Percentiles rank a stretch among this genome's conserved stretches.
Conservation (phyloP, 2,329 filamentous ascomycete genomes). For the Aciculosporium take region DNA sequence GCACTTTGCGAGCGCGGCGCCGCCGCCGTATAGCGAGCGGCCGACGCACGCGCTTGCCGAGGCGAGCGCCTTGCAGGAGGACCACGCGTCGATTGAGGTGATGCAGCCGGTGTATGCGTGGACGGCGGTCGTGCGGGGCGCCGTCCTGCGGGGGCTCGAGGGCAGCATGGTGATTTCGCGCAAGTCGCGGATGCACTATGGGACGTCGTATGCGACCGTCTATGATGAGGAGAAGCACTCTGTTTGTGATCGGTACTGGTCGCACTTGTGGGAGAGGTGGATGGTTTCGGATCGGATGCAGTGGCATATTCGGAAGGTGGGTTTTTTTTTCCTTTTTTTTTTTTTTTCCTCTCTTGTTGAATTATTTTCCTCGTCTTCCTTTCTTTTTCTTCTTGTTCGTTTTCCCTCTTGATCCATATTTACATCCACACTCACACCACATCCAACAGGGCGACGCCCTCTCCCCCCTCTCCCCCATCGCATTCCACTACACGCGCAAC, state of each 20-base stretch:
- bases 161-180: constrained; percentile 67
- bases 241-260: constrained; percentile 64
- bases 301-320: constrained; percentile 68
- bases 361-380: background rate
- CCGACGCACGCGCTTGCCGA: constrained; percentile 48
- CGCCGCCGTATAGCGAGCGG: constrained; percentile 51
- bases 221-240: constrained; percentile 65
- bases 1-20: constrained; percentile 47
- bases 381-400: background rate
- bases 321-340: constrained; percentile 11
- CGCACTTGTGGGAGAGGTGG: constrained; percentile 65
- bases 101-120: constrained; percentile 74
- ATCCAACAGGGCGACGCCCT: constrained; percentile 56
- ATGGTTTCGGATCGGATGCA: constrained; percentile 76
- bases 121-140: constrained; percentile 67
- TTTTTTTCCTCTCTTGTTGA: background rate
- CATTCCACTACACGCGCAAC: constrained; percentile 76
- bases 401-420: too few species aligned
- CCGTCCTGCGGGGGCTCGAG: constrained; percentile 60
- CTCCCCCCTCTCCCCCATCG: constrained; percentile 58
- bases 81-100: constrained; percentile 52
- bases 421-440: too few species aligned
- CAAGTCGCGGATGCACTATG: constrained; percentile 63
- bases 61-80: constrained; percentile 29
- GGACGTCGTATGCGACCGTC: constrained; percentile 67